Evolutionary conservation across 345 rosid genomes (phyloP), one percentile per base, ranked within the genome.

Genomic region (Melaleuca alternifolia): DNA sequence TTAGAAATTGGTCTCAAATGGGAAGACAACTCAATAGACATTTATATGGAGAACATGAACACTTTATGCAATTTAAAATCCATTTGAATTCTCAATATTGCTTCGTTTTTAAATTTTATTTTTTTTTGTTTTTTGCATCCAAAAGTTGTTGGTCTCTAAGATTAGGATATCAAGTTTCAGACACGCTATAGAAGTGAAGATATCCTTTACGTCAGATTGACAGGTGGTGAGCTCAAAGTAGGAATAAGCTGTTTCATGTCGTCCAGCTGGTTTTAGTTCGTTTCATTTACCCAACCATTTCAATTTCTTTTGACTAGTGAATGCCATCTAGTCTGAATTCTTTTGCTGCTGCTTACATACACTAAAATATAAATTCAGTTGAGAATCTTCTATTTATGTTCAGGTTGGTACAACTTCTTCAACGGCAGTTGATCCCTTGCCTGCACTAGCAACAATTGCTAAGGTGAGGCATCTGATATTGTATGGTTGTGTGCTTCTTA

Each of bases 341-440:
- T 16, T 65, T 65, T 65, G 23, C 79, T 65, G 23, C 79, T 65
- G 23, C 24, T 65, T 65, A 18, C 13, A 8, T 33, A 33, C 77
- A 30, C 24, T 65, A 65, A 65, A 65, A 37, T 77, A 51, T n/a
- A 20, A 33, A 51, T 57, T 71, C 15, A 24, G 18, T 83, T 9
- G 18, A 83, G 77, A 51, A 50, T 71, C 86, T 48, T 62, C 84
- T 86, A 71, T 89, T 24, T 59, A 83, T 85, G 76, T 87, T 79
- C 90, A 96, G 99, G 95, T 94, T 77, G 99, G 99, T 15, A 94
- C 97, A 56, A 96, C 99, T 86, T 96, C 99, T 16, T 96, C 99
- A 85, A 89, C 99, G 5, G 96, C 98, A 52, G 93, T 93, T 83
- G 99, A 95, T 91, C 97, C 99, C 59, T 90, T 96, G 89, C 90